These are phyloP conservation scores for Pterocarpus macrocarpus DNA, from an alignment of 306 rosid species.

Conservation along the genomic window DNA sequence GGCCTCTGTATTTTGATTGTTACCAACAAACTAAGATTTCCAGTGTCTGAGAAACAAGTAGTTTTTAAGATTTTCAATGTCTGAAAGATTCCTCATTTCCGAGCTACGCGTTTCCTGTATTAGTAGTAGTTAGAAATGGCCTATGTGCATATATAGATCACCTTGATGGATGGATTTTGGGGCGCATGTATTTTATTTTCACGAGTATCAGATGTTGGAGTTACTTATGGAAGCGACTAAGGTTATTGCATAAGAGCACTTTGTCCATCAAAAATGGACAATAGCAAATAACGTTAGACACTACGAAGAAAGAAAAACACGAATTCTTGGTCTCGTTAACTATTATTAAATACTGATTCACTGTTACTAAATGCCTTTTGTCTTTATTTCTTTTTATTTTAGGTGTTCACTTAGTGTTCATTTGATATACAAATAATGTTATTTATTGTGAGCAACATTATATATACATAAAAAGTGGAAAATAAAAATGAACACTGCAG, in stretches of 20 bases:
- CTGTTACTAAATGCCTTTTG: too few relatives aligned
- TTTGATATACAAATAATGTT: too few relatives aligned
- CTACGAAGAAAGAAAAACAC: too few relatives aligned
- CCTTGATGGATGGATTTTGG: neutral
- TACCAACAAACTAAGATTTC: neutral
- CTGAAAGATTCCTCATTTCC: neutral
- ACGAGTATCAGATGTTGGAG: neutral
- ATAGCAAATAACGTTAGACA: too few relatives aligned
- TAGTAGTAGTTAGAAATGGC: neutral
- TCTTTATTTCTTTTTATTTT: too few relatives aligned
- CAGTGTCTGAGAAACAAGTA: neutral
- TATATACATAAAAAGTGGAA: too few relatives aligned
- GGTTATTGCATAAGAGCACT: neutral
- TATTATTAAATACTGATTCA: too few relatives aligned
- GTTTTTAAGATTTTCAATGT: neutral
- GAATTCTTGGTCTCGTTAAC: too few relatives aligned
- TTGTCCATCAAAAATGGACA: too few relatives aligned
- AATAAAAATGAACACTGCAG: too few relatives aligned
- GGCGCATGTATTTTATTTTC: neutral
- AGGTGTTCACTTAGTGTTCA: too few relatives aligned
- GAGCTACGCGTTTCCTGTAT: neutral
- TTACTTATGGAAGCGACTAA: neutral
- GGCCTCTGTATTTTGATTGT: conserved; percentile 25
- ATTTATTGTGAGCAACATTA: too few relatives aligned
- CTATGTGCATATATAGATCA: neutral